Evolutionary conservation across 2,329 filamentous ascomycete genomes (phyloP).

Genomic region (Karstenula rhodostoma): DNA sequence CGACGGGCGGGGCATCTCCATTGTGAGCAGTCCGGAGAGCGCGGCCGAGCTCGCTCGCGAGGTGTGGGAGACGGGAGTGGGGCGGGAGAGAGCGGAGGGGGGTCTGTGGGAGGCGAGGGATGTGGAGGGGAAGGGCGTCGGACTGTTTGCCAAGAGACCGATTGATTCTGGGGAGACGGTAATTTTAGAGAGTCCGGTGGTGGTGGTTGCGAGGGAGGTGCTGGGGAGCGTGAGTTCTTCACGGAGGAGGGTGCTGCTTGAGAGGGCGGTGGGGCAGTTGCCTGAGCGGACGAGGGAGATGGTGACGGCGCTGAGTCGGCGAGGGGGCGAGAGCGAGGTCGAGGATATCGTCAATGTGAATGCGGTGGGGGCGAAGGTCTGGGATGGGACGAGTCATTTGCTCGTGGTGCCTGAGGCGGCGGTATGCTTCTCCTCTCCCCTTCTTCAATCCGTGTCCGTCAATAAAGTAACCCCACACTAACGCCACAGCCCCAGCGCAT

Average conservation of each 20-base stretch:
- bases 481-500: constrained; percentile 37
- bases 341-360: constrained; percentile 39
- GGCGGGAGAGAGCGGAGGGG: not conserved
- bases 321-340: constrained; percentile 24
- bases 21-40: constrained; percentile 38
- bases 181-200: constrained; percentile 34
- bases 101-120: constrained; percentile 31
- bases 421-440: constrained; percentile 26
- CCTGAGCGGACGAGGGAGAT: constrained; percentile 27
- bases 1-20: constrained; percentile 37
- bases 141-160: constrained; percentile 32
- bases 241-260: constrained; percentile 24
- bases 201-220: constrained; percentile 30
- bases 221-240: constrained; percentile 19
- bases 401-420: constrained; percentile 39
- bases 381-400: constrained; percentile 28
- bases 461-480: not conserved
- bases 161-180: constrained; percentile 35
- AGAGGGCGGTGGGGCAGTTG: constrained; percentile 33
- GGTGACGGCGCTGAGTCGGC: constrained; percentile 27
- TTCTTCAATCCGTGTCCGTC: too few species aligned
- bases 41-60: constrained; percentile 30
- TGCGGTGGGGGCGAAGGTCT: constrained; percentile 30
- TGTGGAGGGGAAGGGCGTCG: constrained; percentile 33
- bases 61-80: constrained; percentile 3